These are phyloP conservation scores for Penicillium roqueforti DNA, from an alignment of 495 filamentous ascomycete species.

Conservation along the genomic window DNA sequence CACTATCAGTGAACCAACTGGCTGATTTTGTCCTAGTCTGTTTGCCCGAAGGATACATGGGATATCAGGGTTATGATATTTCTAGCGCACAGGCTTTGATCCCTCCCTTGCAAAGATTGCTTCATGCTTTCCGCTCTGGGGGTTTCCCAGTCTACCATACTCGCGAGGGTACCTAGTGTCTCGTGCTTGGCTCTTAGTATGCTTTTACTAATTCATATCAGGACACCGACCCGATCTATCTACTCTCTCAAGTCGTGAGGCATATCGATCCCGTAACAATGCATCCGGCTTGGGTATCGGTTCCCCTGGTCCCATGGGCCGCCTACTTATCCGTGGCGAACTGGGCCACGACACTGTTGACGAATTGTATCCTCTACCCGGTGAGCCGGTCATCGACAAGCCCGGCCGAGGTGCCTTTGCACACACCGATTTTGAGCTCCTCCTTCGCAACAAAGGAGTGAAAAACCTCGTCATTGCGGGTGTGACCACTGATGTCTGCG, in stretches of 20 bases:
- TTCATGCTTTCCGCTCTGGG: slow-evolving; percentile 53
- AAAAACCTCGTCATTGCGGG: slow-evolving; percentile 63
- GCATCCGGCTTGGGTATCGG: slow-evolving; percentile 55
- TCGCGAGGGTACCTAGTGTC: slow-evolving; percentile 46
- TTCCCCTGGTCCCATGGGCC: slow-evolving; percentile 56
- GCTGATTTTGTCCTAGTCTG: slow-evolving; percentile 44
- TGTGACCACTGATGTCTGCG: slow-evolving; percentile 68
- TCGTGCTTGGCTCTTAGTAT: neutral
- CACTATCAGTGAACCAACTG: neutral
- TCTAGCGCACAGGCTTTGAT: slow-evolving; percentile 50
- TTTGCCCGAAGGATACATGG: slow-evolving; percentile 54
- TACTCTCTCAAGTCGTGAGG: slow-evolving; percentile 54
- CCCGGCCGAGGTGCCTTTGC: slow-evolving; percentile 63
- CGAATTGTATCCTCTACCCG: slow-evolving; percentile 52
- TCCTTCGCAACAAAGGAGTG: slow-evolving; percentile 58
- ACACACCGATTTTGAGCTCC: slow-evolving; percentile 59
- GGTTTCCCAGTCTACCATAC: slow-evolving; percentile 64
- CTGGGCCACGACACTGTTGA: slow-evolving; percentile 58
- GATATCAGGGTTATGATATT: slow-evolving; percentile 57
- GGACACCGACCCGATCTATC: slow-evolving; percentile 62
- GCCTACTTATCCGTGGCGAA: slow-evolving; percentile 61
- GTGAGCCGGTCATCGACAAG: slow-evolving; percentile 65
- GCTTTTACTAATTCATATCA: slow-evolving; percentile 21
- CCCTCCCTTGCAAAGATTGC: slow-evolving; percentile 49
- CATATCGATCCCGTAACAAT: slow-evolving; percentile 52